Conservation (phyloP, 2,329 filamentous ascomycete species). For the Talaromyces sp. region DNA sequence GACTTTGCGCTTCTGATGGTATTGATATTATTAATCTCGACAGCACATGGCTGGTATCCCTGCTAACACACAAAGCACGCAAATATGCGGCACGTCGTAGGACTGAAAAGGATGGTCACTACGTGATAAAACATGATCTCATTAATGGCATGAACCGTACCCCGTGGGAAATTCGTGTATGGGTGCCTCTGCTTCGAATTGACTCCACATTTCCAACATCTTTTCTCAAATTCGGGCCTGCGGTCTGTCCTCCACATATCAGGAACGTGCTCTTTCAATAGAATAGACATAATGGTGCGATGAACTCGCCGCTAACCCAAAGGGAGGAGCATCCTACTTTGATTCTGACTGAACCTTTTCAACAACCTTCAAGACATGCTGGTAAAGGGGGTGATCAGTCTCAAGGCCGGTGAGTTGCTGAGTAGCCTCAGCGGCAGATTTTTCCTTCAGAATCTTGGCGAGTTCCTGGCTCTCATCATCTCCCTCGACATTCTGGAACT, state of each 20-base stretch:
- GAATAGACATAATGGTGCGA: background rate
- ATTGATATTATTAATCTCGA: background rate
- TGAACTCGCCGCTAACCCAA: background rate
- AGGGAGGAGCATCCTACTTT: constrained; percentile 16
- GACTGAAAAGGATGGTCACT: background rate
- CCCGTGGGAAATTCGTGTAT: background rate
- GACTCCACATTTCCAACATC: background rate
- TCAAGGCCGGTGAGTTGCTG: constrained; percentile 78
- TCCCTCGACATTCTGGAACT: constrained; percentile 89
- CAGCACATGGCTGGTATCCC: background rate
- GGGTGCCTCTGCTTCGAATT: background rate
- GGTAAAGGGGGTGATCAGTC: constrained; percentile 70
- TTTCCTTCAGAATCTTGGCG: constrained; percentile 75
- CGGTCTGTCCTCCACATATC: constrained; percentile 23
- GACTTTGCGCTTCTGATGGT: background rate
- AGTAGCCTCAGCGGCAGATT: constrained; percentile 70
- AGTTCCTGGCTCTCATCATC: constrained; percentile 88
- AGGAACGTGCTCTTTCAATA: constrained; percentile 11
- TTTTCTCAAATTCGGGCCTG: constrained; percentile 24
- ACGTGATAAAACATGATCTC: constrained; percentile 12
- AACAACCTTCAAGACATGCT: constrained; percentile 71
- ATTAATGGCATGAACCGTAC: constrained; percentile 8
- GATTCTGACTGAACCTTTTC: constrained; percentile 68
- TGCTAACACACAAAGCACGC: constrained; percentile 2
- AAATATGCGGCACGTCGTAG: constrained; percentile 3